Evolutionary conservation across 2,329 filamentous ascomycete genomes (phyloP).

Genomic region (Cryphonectria naterciae): DNA sequence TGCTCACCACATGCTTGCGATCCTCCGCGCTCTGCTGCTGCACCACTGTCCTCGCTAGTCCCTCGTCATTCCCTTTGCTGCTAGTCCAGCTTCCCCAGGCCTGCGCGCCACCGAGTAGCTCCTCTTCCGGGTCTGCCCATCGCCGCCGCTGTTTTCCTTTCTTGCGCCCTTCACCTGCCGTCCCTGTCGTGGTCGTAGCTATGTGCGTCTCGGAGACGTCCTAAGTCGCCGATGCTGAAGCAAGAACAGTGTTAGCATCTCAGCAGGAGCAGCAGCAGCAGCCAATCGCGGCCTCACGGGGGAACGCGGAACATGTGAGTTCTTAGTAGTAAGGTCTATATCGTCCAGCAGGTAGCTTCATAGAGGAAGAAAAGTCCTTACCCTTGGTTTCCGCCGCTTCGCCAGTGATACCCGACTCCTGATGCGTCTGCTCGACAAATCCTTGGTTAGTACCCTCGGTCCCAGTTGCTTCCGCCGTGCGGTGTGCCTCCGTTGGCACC

Average conservation of each 20-base stretch:
- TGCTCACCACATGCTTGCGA: neutral
- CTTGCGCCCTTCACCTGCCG: slow-evolving; percentile 2
- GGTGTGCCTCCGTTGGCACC: slow-evolving; percentile 21
- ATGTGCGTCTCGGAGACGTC: slow-evolving; percentile 19
- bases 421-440: slow-evolving; percentile 18
- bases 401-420: slow-evolving; percentile 47
- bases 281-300: slow-evolving; percentile 23
- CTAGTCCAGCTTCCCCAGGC: slow-evolving; percentile 19
- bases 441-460: slow-evolving; percentile 29
- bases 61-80: neutral
- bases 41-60: neutral
- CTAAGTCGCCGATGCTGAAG: slow-evolving; percentile 27
- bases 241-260: slow-evolving; percentile 1
- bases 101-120: slow-evolving; percentile 21
- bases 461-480: slow-evolving; percentile 23
- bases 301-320: neutral
- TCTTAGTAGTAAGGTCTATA: too few relatives aligned
- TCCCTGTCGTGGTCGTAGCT: slow-evolving; percentile 5
- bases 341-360: neutral
- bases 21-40: neutral
- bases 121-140: slow-evolving; percentile 18
- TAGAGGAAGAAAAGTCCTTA: slow-evolving; percentile 11
- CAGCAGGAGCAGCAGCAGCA: neutral
- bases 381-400: slow-evolving; percentile 33
- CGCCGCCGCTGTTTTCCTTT: slow-evolving; percentile 9